Percentiles rank a stretch among this genome's conserved stretches.
These are phyloP conservation scores for Botrytis deweyae DNA, from an alignment of 2,329 filamentous ascomycete species.

Conservation along the genomic window DNA sequence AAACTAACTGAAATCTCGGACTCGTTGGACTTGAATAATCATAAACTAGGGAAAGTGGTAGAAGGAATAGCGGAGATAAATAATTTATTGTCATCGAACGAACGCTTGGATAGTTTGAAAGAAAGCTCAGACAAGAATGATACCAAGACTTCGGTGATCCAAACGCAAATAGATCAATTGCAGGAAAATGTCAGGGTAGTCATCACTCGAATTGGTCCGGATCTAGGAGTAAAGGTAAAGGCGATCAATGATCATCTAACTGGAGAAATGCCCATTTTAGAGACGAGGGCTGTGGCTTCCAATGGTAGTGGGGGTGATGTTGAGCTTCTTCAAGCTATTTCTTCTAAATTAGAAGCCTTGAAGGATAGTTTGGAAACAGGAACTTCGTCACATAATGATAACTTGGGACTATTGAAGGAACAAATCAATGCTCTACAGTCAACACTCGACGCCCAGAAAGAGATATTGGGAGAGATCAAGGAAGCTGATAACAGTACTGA, in stretches of 20 bases:
- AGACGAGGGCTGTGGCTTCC: constrained; percentile 18
- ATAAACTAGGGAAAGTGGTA: constrained; percentile 29
- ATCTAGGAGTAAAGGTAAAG: constrained; percentile 32
- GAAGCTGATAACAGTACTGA: constrained; percentile 24
- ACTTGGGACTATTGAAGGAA: constrained; percentile 26
- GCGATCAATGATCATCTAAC: constrained; percentile 28
- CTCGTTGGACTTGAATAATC: constrained; percentile 32
- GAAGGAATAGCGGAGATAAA: constrained; percentile 30
- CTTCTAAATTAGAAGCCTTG: constrained; percentile 28
- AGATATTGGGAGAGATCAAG: constrained; percentile 30
- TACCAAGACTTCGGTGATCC: constrained; percentile 33
- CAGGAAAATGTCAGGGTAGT: constrained; percentile 35
- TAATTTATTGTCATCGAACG: constrained; percentile 27
- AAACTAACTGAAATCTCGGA: constrained; percentile 33
- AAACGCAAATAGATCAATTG: constrained; percentile 38
- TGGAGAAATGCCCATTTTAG: not conserved
- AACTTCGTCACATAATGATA: constrained; percentile 24
- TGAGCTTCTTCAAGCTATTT: constrained; percentile 31
- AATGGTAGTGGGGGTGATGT: constrained; percentile 15
- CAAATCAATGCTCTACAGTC: constrained; percentile 30
- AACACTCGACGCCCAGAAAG: constrained; percentile 30
- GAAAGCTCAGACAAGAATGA: constrained; percentile 31
- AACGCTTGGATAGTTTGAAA: constrained; percentile 30
- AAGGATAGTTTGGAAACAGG: constrained; percentile 29
- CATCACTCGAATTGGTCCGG: constrained; percentile 31